These are phyloP conservation scores for Chytriomyces sp. DNA, from an alignment of 192 early-diverging fungal species.

Conservation along the genomic window DNA sequence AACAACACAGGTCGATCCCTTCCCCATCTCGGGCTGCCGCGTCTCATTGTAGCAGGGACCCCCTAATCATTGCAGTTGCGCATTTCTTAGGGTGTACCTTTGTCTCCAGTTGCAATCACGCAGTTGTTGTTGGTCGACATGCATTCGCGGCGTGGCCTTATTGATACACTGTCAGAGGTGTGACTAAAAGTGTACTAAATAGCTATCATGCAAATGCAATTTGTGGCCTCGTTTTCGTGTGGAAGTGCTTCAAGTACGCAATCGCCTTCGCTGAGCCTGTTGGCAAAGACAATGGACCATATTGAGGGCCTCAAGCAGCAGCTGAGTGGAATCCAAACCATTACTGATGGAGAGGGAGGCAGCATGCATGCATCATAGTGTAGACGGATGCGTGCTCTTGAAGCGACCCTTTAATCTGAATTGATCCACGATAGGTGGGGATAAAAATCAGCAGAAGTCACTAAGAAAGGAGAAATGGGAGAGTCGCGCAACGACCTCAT, in stretches of 20 bases:
- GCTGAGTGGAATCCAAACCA: slow-evolving; percentile 34
- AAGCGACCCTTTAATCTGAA: too few relatives aligned
- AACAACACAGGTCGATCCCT: slow-evolving; percentile 85
- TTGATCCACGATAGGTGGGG: too few relatives aligned
- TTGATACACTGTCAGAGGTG: slow-evolving; percentile 97
- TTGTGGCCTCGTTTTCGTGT: slow-evolving; percentile 75
- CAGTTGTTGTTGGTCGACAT: slow-evolving; percentile 84
- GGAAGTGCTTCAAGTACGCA: slow-evolving; percentile 54
- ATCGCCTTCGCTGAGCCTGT: too few relatives aligned
- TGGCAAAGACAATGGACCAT: too few relatives aligned
- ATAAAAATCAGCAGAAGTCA: background rate
- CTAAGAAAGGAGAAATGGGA: slow-evolving; percentile 12
- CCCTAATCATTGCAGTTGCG: slow-evolving; percentile 94
- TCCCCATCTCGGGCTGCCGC: slow-evolving; percentile 71
- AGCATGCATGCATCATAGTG: slow-evolving; percentile 33
- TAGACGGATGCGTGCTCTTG: too few relatives aligned
- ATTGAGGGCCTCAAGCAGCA: slow-evolving; percentile 36
- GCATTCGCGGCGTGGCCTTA: slow-evolving; percentile 89
- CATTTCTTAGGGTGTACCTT: slow-evolving; percentile 92
- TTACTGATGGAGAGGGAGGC: slow-evolving; percentile 73
- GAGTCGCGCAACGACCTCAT: slow-evolving; percentile 75
- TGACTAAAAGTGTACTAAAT: slow-evolving; percentile 88
- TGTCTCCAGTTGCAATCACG: slow-evolving; percentile 98
- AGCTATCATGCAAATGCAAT: slow-evolving; percentile 98
- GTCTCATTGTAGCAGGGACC: slow-evolving; percentile 90